Evolutionary conservation across 2,329 filamentous ascomycete species (phyloP), one percentile per base, ranked within the genome.

Genomic region (Microsporum audouinii): DNA sequence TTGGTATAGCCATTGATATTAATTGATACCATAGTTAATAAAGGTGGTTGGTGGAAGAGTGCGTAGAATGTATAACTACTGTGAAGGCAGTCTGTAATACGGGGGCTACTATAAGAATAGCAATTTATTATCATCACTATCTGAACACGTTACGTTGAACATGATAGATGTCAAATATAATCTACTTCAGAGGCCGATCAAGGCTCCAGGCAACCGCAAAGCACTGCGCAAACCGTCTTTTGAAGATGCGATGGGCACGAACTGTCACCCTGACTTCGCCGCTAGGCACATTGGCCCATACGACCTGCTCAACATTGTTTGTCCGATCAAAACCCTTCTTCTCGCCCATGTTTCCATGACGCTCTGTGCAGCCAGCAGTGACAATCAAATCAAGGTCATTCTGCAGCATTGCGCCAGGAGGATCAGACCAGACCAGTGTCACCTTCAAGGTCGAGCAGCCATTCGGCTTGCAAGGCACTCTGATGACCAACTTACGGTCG

Each of bases 261-360:
- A 65, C 56, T 2, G 34, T 12, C 31, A 65, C 60, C 33, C 56
- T 57, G 2, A 41, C 57, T 0, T 61, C 47, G 14, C 63, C 63
- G 3, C 47, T 58, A 1, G 62, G 65, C 29, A 62, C 58, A 17
- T 63, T 60, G 8, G 41, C 33, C 66, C 66, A 67, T 5, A 63
- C 47, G 33, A 68, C 60, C 60, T 67, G 66, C 60, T 68, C 65
- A 43, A 68, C 65, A 31, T 68, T 68, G 60, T 68, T 68, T 3
- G 31, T 34, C 29, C 64, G 59, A 39, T 66, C 65, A 39, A 63
- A 66, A n/a, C 43, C 63, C 14, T 41, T 29, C 8, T 56, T 47
- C 23, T 62, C 60, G 10, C 60, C 60, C 62, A 63, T 62, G 38
- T 67, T 68, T 27, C 66, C 65, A 45, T 67, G 65, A 1, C 62